Evolutionary conservation across 371 early-diverging fungal species (phyloP), one percentile per base, ranked within the genome.

Genomic region (Mortierella polycephala): DNA sequence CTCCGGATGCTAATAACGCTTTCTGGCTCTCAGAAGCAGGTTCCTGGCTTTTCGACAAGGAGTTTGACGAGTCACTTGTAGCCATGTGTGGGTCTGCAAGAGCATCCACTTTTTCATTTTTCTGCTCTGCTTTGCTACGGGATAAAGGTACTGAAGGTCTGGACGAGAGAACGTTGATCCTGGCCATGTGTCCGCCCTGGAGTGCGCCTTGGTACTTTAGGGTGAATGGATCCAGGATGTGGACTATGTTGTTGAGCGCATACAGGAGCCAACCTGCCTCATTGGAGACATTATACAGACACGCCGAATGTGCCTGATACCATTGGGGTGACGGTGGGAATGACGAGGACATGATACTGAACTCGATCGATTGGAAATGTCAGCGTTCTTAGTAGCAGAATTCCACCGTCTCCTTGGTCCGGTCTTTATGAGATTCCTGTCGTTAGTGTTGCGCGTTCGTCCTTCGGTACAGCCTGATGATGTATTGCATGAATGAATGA

Each of bases 251-350:
- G 57, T 79, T 79, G 60, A 72, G 69, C 1, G 79, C 45, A 30
- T 79, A 79, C 5, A 79, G 52, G 10, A 79, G 58, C 79, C 79
- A 79, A 5, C 79, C 79, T 16, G 65, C 39, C 3, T 54, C 21
- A 41, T 67, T 66, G 11, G 60, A 59, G 23, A 60, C n/a, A 23
- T 49, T 54, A 44, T 49, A 64, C 21, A 79, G 69, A 49, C 73
- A 69, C 16, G 79, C 79, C 30, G 79, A 68, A 21, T 72, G 72
- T 1, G 79, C 58, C 16, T 69, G 79, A 60, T 79, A 53, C 79
- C 79, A 79, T 49, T 72, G 73, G 0, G 79, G 79, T 18, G 79
- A 79, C 2, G 79, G 79, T 10, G 79, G 79, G 60, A 69, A 69
- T 21, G 53, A 52, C 14, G 71, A 56, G 30, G 67, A 71, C 64